Conservation (phyloP, 768 basidiomycete species). For the Lyophyllum semitale region DNA sequence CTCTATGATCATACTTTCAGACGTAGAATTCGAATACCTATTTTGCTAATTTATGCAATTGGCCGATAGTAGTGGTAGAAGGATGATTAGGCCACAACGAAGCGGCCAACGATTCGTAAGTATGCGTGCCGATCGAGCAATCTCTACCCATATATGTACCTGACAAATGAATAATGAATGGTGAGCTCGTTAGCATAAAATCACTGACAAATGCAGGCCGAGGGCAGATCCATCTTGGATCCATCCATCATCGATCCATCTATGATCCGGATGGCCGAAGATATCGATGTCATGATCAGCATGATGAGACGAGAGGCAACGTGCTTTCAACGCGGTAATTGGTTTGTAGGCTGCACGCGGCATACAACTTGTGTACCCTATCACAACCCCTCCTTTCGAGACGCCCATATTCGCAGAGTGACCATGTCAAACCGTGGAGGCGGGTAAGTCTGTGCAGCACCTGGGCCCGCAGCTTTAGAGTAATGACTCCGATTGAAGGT, state of each 20-base stretch:
- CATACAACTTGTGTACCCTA: too few relatives aligned
- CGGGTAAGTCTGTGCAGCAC: neutral
- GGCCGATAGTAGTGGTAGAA: neutral
- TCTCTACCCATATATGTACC: neutral
- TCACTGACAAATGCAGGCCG: too few relatives aligned
- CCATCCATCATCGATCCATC: neutral
- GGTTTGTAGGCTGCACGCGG: neutral
- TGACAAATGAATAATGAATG: neutral
- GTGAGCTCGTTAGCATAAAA: too few relatives aligned
- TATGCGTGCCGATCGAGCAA: too few relatives aligned
- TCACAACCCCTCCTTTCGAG: neutral
- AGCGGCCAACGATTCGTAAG: too few relatives aligned
- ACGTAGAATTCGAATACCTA: neutral
- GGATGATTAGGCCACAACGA: too few relatives aligned
- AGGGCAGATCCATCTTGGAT: too few relatives aligned
- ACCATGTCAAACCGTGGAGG: neutral
- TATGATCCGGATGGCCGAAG: neutral
- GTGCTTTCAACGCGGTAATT: constrained; percentile 1
- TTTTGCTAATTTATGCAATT: neutral
- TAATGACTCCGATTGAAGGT: too few relatives aligned
- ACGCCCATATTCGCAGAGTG: neutral
- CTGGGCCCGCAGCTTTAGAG: neutral
- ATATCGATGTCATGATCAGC: neutral
- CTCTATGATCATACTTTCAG: neutral
- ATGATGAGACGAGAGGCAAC: neutral